Base-by-base conservation (phyloP, 176 grass and related monocot species). In the Triticum timopheevii region DNA sequence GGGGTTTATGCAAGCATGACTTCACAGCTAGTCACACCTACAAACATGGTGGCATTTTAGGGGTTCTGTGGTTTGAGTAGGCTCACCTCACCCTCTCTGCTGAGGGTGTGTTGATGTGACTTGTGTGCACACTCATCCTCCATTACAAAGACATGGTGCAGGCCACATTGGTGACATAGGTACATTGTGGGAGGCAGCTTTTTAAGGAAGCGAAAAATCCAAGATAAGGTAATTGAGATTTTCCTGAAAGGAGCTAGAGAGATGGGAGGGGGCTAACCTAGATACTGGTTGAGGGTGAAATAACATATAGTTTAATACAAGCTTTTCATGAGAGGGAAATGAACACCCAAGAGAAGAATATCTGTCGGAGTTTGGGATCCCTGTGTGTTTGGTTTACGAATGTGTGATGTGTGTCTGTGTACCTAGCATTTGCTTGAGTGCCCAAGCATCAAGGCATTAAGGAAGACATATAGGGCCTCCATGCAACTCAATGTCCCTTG, bases 401-500 rank as follows among this genome's bases (percentile, higher is more conserved):
- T 78, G 62, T 65, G 82, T 79, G 40, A 42, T 44, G 42, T 12
- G 42, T 44, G 40, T 10, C 17, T 56, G 52, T 54, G 50, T 58
- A 22, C 56, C 56, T 59, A 76, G 73, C 81, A 84, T 65, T 87
- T 85, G 25, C 30, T 25, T 19, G 59, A 54, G 61, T 63, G 71
- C n/a, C 49, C 27, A 92, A 86, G 80, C 73, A 83, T 77, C 58
- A 86, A 79, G 69, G 79, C 83, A 86, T 88, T 81, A 74, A 90
- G 68, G 69, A 84, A 82, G 83, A 85, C 89, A 91, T 42, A 91
- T 95, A 86, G 91, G 93, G 58, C 91, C 91, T 93, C 86, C 84
- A 83, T 68, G 77, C 89, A 91, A 89, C 66, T 89, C 62, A 66
- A 66, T 93, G 89, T 89, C 93, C 69, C 82, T 86, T 69, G 84